phyloP scores from a whole-genome alignment of 1,139 yeast species.

The Yamadazyma buinensis region DNA sequence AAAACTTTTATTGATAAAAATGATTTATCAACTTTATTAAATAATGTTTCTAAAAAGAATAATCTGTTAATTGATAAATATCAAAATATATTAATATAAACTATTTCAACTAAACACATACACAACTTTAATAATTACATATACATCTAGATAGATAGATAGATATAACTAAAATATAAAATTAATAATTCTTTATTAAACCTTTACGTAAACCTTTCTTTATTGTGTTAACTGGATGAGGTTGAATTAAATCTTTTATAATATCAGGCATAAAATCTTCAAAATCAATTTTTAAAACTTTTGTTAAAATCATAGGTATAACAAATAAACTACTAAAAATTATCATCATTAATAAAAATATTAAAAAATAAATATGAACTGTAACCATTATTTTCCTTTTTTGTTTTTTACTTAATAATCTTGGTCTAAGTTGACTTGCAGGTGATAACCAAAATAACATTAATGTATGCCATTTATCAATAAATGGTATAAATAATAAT shows the following conservation, averaged over 20 bases:
- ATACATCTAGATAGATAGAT: not conserved
- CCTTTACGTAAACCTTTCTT: constrained; percentile 37
- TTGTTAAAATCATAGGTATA: constrained; percentile 35
- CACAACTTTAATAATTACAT: not conserved
- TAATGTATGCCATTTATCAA: constrained; percentile 74
- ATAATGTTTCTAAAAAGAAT: constrained; percentile 8
- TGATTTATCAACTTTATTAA: constrained; percentile 11
- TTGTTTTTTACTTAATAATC: constrained; percentile 33
- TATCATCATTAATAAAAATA: constrained; percentile 37
- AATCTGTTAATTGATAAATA: constrained; percentile 6
- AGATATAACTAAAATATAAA: too few species aligned
- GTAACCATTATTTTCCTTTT: constrained; percentile 25
- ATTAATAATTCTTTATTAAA: constrained; percentile 11
- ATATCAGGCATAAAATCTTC: constrained; percentile 34
- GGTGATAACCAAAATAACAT: constrained; percentile 82
- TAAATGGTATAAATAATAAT: constrained; percentile 49
- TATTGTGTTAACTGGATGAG: constrained; percentile 22
- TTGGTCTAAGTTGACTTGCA: constrained; percentile 42
- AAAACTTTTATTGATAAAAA: constrained; percentile 17
- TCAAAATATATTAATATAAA: constrained; percentile 3
- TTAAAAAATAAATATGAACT: constrained; percentile 31
- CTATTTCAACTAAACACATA: not conserved
- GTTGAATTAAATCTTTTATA: constrained; percentile 38
- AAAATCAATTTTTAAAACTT: constrained; percentile 32
- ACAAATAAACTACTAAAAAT: constrained; percentile 35